phyloP scores from a whole-genome alignment of 1,139 yeast genomes.

The Taphrina betulina region DNA sequence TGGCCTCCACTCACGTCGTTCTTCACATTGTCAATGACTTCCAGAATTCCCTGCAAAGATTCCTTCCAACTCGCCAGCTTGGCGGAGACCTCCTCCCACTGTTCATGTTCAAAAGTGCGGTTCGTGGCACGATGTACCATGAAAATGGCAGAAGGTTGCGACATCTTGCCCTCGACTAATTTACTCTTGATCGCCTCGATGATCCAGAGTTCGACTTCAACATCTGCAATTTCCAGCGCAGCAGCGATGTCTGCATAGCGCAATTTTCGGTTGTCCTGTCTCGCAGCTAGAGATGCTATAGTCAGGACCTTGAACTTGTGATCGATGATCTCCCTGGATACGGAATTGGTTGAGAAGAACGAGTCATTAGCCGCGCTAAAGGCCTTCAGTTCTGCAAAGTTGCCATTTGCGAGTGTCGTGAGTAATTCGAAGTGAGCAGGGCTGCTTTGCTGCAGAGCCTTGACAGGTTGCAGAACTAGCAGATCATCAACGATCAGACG shows the following conservation, averaged over 20 bases:
- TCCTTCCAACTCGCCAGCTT: constrained; percentile 47
- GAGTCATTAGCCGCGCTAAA: constrained; percentile 36
- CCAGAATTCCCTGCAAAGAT: constrained; percentile 44
- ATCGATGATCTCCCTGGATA: constrained; percentile 40
- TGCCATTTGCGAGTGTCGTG: constrained; percentile 44
- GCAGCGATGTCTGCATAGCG: constrained; percentile 44
- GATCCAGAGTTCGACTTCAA: constrained; percentile 48
- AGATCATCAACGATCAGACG: constrained; percentile 44
- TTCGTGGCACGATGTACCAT: constrained; percentile 47
- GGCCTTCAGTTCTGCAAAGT: constrained; percentile 40
- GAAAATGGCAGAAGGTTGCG: constrained; percentile 47
- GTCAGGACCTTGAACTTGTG: constrained; percentile 39
- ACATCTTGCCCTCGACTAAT: constrained; percentile 49
- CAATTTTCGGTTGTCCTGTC: constrained; percentile 39
- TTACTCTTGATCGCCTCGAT: constrained; percentile 50
- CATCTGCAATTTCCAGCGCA: constrained; percentile 43
- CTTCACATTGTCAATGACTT: constrained; percentile 39
- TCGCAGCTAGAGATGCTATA: constrained; percentile 39
- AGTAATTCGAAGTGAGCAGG: constrained; percentile 42
- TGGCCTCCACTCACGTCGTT: constrained; percentile 20
- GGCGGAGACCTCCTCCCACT: constrained; percentile 46
- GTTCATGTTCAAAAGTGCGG: constrained; percentile 46
- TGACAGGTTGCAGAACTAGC: constrained; percentile 43
- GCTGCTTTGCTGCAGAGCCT: constrained; percentile 39
- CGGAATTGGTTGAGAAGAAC: constrained; percentile 26